Conservation (phyloP, 441 rosid genomes). For the Euphorbia corollata region DNA sequence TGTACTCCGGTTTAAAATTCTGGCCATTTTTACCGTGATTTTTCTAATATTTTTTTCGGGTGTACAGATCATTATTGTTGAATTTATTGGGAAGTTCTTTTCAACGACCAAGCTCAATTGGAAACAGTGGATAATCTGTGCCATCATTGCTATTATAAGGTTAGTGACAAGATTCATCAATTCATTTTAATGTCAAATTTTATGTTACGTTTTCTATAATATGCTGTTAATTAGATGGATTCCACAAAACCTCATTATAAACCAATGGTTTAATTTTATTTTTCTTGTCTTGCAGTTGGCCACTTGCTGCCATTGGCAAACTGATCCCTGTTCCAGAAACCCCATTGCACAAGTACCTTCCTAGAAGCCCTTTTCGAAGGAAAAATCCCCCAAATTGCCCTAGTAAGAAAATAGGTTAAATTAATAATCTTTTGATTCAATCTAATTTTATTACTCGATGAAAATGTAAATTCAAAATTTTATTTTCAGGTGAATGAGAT, state of each 20-base stretch:
- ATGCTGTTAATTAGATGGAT: not conserved
- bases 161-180: slow-evolving; percentile 19
- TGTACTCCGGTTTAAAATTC: not conserved
- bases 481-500: not conserved
- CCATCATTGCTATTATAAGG: slow-evolving; percentile 58
- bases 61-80: slow-evolving; percentile 55
- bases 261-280: not conserved
- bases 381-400: slow-evolving; percentile 12
- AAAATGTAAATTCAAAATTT: no score
- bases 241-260: not conserved
- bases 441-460: no score
- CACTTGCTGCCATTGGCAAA: slow-evolving; percentile 67
- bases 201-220: not conserved
- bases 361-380: slow-evolving; percentile 19
- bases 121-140: slow-evolving; percentile 66
- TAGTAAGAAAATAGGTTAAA: slow-evolving; percentile 19
- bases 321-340: slow-evolving; percentile 66
- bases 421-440: no score
- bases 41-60: not conserved
- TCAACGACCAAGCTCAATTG: slow-evolving; percentile 61
- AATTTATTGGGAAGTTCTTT: slow-evolving; percentile 79
- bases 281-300: slow-evolving; percentile 55
- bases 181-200: not conserved
- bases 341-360: slow-evolving; percentile 42
- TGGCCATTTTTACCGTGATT: not conserved